phyloP scores from a whole-genome alignment of 108 stramenopile species.

The Parietichytrium sp. region DNA sequence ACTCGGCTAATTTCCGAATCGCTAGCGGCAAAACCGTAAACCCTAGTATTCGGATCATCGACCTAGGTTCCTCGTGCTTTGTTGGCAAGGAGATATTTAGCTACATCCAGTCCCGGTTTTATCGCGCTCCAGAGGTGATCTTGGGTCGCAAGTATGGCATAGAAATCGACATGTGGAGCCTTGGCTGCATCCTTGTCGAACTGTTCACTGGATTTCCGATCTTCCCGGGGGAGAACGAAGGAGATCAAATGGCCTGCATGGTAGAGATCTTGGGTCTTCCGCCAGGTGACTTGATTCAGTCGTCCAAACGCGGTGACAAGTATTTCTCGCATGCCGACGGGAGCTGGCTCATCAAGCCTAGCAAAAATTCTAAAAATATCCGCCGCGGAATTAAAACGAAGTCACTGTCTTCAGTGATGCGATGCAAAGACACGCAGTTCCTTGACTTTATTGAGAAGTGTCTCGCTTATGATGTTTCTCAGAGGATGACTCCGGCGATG shows the following conservation, averaged over 20 bases:
- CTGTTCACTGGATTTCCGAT: conserved; percentile 90
- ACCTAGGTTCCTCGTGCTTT: conserved; percentile 95
- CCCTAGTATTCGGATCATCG: conserved; percentile 80
- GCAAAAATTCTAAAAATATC: no score
- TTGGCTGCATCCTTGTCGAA: conserved; percentile 92
- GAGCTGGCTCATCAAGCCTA: no score
- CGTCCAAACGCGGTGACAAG: conserved; percentile 49
- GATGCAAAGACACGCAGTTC: no score
- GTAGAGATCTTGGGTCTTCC: conserved; percentile 82
- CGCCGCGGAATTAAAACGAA: no score
- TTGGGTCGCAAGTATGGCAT: conserved; percentile 86
- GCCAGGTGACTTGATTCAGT: conserved; percentile 77
- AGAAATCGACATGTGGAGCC: conserved; percentile 95
- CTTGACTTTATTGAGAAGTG: no score
- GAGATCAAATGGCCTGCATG: conserved; percentile 89
- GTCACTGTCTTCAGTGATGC: no score
- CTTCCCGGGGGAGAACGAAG: conserved; percentile 89
- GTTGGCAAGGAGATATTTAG: conserved; percentile 67
- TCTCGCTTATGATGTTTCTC: no score
- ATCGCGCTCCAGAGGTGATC: conserved; percentile 94
- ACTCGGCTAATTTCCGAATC: background rate
- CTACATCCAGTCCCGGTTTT: conserved; percentile 97
- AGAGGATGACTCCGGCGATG: no score
- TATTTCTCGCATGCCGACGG: no score
- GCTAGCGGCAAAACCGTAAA: background rate